Evolutionary conservation across 2,329 filamentous ascomycete genomes (phyloP).

Genomic region (Microdochium nivale): DNA sequence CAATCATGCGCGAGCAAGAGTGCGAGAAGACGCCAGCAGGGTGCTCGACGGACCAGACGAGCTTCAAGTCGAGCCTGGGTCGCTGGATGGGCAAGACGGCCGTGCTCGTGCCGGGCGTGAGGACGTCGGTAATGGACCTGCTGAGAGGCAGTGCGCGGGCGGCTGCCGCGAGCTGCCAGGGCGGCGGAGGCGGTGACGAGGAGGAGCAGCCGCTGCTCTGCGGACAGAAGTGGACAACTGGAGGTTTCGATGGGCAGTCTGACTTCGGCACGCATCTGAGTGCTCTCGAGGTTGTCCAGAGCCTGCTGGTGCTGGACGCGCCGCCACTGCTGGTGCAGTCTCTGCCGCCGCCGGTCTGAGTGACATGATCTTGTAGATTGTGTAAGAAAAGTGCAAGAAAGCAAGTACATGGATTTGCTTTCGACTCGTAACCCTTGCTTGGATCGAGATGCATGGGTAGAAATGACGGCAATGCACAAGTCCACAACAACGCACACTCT

Average conservation of each 20-base stretch:
- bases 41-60: conserved; percentile 27
- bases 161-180: conserved; percentile 18
- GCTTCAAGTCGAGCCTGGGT: conserved; percentile 18
- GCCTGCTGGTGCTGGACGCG: conserved; percentile 11
- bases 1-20: conserved; percentile 25
- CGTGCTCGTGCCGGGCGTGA: conserved; percentile 23
- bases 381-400: too few relatives aligned
- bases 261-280: conserved; percentile 25
- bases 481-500: too few relatives aligned
- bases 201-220: conserved; percentile 20
- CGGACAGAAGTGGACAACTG: conserved; percentile 20
- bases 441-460: too few relatives aligned
- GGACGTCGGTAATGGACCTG: conserved; percentile 14
- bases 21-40: conserved; percentile 26
- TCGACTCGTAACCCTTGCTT: too few relatives aligned
- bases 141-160: conserved; percentile 20
- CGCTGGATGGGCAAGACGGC: conserved; percentile 21
- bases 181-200: conserved; percentile 10
- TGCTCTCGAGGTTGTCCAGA: conserved; percentile 23
- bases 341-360: background rate
- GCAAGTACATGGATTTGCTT: too few relatives aligned
- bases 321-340: conserved; percentile 5
- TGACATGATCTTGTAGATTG: too few relatives aligned
- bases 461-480: too few relatives aligned
- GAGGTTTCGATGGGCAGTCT: conserved; percentile 22